phyloP scores from a whole-genome alignment of 2,329 filamentous ascomycete species.

The Aspergillus pseudotamarii region DNA sequence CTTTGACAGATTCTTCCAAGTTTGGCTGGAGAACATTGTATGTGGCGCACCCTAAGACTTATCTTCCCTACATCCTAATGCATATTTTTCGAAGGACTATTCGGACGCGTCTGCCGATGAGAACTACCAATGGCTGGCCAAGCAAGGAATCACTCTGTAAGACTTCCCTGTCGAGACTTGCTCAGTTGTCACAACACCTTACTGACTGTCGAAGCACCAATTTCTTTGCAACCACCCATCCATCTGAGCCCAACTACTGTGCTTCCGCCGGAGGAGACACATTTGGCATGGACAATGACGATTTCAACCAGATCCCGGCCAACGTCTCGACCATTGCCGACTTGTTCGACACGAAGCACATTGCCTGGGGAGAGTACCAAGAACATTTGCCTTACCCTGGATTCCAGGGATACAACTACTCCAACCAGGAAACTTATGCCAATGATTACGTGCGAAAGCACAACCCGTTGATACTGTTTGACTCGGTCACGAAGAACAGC shows the following conservation, averaged over 20 bases:
- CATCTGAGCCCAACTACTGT: conserved; percentile 76
- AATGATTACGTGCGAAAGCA: conserved; percentile 86
- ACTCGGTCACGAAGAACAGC: conserved; percentile 62
- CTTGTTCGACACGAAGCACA: conserved; percentile 65
- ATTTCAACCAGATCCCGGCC: conserved; percentile 59
- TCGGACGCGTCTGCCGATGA: conserved; percentile 64
- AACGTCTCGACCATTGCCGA: conserved; percentile 71
- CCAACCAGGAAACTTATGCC: conserved; percentile 59
- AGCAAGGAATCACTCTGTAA: conserved; percentile 61
- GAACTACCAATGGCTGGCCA: conserved; percentile 33
- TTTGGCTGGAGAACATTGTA: conserved; percentile 78
- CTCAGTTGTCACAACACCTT: background rate
- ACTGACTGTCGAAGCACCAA: conserved; percentile 40
- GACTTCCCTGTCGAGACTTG: background rate
- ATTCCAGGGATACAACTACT: conserved; percentile 66
- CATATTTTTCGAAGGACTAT: conserved; percentile 56
- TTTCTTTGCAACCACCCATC: conserved; percentile 68
- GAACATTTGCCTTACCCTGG: conserved; percentile 77
- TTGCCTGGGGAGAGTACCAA: conserved; percentile 74
- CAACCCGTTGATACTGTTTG: conserved; percentile 68
- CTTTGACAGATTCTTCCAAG: conserved; percentile 71
- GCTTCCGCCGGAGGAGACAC: conserved; percentile 70
- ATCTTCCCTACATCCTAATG: conserved; percentile 36
- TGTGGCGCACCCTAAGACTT: conserved; percentile 35
- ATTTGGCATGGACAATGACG: conserved; percentile 71